A percentile compares a stretch with the other conserved stretches of the same genome.
Evolutionary conservation across 169 alveolate species (phyloP).

Genomic region (Plasmodium billcollinsi): DNA sequence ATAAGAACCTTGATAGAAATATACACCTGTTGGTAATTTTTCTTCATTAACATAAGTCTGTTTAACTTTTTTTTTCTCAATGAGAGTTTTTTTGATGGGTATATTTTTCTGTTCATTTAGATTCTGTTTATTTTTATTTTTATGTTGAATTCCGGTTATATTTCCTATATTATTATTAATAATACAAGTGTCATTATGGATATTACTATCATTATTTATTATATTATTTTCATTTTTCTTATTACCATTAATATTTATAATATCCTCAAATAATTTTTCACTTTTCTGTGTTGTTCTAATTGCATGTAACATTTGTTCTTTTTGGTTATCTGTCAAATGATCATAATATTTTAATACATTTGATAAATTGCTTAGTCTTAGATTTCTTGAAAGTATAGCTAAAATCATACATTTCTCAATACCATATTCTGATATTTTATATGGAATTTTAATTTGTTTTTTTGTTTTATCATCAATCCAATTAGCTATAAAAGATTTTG

Average conservation of each 20-base stretch:
- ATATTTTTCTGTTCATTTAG: slow-evolving; percentile 11
- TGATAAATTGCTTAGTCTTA: slow-evolving; percentile 36
- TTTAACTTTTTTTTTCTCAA: slow-evolving; percentile 52
- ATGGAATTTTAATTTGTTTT: slow-evolving; percentile 72
- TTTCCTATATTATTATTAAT: background rate
- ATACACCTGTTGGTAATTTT: slow-evolving; percentile 75
- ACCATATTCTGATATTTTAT: slow-evolving; percentile 71
- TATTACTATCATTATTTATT: background rate
- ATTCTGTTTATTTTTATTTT: background rate
- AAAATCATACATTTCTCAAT: slow-evolving; percentile 73
- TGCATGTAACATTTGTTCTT: slow-evolving; percentile 55
- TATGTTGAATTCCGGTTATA: background rate
- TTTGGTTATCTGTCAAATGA: slow-evolving; percentile 34
- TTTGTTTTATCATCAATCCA: slow-evolving; percentile 74
- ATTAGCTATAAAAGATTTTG: slow-evolving; percentile 69
- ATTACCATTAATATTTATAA: slow-evolving; percentile 9
- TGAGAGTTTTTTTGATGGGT: slow-evolving; percentile 8
- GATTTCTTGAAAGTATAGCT: slow-evolving; percentile 66
- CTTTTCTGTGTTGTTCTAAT: slow-evolving; percentile 64
- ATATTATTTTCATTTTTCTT: slow-evolving; percentile 2
- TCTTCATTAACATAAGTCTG: slow-evolving; percentile 29
- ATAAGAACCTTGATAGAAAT: slow-evolving; percentile 75
- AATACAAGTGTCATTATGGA: background rate
- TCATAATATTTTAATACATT: slow-evolving; percentile 46
- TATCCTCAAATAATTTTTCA: slow-evolving; percentile 63